Conservation (phyloP, 495 filamentous ascomycete genomes). For the Trichoderma parareesei region DNA sequence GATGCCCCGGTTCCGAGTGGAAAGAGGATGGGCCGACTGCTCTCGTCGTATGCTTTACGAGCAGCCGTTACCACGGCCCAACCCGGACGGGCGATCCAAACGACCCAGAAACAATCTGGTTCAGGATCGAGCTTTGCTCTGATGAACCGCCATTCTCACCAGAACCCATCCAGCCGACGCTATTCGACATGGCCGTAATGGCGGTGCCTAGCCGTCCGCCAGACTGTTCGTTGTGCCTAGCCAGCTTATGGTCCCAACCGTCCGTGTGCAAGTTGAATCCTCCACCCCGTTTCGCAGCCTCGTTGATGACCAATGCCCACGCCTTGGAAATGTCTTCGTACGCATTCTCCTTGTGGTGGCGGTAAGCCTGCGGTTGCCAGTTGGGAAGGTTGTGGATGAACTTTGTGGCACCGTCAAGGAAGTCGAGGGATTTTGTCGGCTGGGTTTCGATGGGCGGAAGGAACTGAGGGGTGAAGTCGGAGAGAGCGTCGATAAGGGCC, state of each 20-base stretch:
- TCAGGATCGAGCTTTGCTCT: slow-evolving; percentile 59
- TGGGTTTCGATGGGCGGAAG: slow-evolving; percentile 86
- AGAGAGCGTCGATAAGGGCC: slow-evolving; percentile 78
- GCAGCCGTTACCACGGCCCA: slow-evolving; percentile 52
- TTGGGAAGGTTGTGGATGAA: slow-evolving; percentile 82
- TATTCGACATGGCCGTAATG: slow-evolving; percentile 63
- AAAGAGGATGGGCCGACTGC: no score
- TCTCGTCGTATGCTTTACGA: neutral
- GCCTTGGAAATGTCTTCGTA: slow-evolving; percentile 94
- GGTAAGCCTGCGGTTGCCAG: slow-evolving; percentile 78
- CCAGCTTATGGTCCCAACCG: slow-evolving; percentile 84
- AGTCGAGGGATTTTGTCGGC: slow-evolving; percentile 67
- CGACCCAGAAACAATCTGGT: slow-evolving; percentile 70
- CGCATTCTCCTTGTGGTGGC: slow-evolving; percentile 83
- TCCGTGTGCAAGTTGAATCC: slow-evolving; percentile 87
- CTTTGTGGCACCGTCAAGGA: slow-evolving; percentile 80
- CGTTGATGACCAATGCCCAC: slow-evolving; percentile 86
- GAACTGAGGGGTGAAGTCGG: slow-evolving; percentile 91
- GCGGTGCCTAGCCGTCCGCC: slow-evolving; percentile 76
- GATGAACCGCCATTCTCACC: slow-evolving; percentile 30
- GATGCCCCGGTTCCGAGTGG: no score
- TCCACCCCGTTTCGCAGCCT: slow-evolving; percentile 83
- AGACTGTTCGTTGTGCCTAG: slow-evolving; percentile 81
- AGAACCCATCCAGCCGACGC: slow-evolving; percentile 69
- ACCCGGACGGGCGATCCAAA: slow-evolving; percentile 70